Evolutionary conservation across 805 yeast species (phyloP), one percentile per base, ranked within the genome.

Genomic region (Grigorovia jiainica): DNA sequence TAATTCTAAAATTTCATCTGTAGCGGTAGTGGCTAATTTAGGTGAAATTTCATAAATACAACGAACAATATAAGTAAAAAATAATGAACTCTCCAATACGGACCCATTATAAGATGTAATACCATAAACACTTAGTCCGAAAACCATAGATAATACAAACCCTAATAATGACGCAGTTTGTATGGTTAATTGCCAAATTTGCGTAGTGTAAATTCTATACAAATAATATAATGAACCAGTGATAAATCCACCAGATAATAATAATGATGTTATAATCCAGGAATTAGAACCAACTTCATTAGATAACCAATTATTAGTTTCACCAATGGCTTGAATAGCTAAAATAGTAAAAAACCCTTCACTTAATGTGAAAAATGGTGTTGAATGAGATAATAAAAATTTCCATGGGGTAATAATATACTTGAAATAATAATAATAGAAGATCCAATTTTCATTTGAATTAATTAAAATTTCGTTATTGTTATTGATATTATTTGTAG

Each of bases 11-110:
- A 70, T 63, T 51, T 69, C 74, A 31, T 59, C 61, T 24, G 70
- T 67, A 0, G 74, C 72, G 24, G 66, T 67, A 41, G 77, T 75
- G 7, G 89, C 81, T 48, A 90, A 72, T 51, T 84, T 87, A 1
- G 97, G 96, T 53, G 90, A 87, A 3, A 95, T 78, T 57, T 89
- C 94, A 61, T 92, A 92, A 47, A 89, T 78, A 53, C 95, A 87
- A 57, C 94, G 83, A 23, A 92, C 95, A 47, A 90, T 80, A 62
- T 92, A 92, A 7, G 94, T 90, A 57, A 87, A 79, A 53, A 92
- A 71, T 44, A 90, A 65, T 10, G 95, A 82, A 25, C 87, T 75
- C 63, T 92, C 98, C 40, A 89, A 73, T n/a, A 90, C 79, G n/a
- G 90, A 80, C 3, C 97, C 97, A 46, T 75, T 76, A 6, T 82